Evolutionary conservation across 805 yeast species (phyloP).

Genomic region (Metschnikowia gruessii): DNA sequence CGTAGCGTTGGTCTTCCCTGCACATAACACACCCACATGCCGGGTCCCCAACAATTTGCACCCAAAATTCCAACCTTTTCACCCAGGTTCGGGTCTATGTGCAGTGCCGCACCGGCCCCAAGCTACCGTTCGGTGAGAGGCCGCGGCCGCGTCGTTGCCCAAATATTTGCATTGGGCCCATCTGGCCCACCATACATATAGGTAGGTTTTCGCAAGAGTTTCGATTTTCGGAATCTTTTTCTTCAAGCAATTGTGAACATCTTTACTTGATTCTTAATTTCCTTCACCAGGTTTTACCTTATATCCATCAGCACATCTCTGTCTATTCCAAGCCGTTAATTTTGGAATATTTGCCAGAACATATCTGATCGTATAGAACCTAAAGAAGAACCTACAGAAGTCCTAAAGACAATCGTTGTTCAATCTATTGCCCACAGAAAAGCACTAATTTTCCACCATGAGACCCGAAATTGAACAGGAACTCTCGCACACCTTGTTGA

Average conservation of each 20-base stretch:
- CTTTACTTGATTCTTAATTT: not conserved
- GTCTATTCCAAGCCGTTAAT: too few species aligned
- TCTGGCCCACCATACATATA: slow-evolving; percentile 2
- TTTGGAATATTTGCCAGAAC: not conserved
- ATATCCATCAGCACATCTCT: not conserved
- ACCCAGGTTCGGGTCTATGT: too few species aligned
- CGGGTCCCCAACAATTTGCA: slow-evolving; percentile 2
- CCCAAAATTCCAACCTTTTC: not conserved
- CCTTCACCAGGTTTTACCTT: not conserved
- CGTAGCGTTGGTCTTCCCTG: too few species aligned
- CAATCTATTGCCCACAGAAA: too few species aligned
- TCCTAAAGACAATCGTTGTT: not conserved
- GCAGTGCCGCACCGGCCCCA: too few species aligned
- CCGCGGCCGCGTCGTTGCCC: slow-evolving; percentile 4
- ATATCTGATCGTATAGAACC: too few species aligned
- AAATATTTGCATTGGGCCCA: not conserved
- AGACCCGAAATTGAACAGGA: slow-evolving; percentile 97
- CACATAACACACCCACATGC: too few species aligned
- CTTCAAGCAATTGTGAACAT: slow-evolving; percentile 2
- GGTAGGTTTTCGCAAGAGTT: not conserved
- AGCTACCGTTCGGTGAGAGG: not conserved
- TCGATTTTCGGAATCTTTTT: not conserved
- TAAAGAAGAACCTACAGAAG: not conserved
- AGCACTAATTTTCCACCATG: slow-evolving; percentile 37
- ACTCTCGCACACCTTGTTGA: slow-evolving; percentile 87